Conservation (phyloP, 768 basidiomycete genomes). For the Rhodotorula paludigena region DNA sequence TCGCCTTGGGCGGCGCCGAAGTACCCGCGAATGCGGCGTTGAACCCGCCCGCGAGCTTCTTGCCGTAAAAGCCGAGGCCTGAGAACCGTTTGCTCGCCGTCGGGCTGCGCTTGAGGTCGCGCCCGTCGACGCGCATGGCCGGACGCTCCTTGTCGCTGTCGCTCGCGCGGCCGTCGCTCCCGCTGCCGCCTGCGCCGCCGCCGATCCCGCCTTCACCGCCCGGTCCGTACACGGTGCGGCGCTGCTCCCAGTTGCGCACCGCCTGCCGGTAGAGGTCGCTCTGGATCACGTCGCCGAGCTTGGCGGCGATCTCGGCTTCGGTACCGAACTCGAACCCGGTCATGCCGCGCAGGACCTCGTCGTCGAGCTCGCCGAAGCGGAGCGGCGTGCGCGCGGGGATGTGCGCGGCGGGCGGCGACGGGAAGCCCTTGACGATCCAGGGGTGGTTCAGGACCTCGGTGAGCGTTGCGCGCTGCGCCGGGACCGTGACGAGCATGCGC, state of each 20-base stretch:
- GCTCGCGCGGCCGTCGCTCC: too few species aligned
- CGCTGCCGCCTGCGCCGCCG: too few species aligned
- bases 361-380: constrained; percentile 80
- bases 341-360: constrained; percentile 80
- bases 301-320: constrained; percentile 75
- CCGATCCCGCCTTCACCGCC: background rate
- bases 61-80: constrained; percentile 85
- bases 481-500: constrained; percentile 93
- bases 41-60: constrained; percentile 58
- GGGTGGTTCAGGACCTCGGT: constrained; percentile 79
- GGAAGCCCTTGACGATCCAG: constrained; percentile 87
- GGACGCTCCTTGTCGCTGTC: constrained; percentile 28
- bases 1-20: constrained; percentile 13
- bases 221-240: background rate
- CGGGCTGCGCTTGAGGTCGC: constrained; percentile 45
- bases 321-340: constrained; percentile 93
- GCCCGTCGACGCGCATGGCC: constrained; percentile 30
- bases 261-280: constrained; percentile 71
- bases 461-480: constrained; percentile 73
- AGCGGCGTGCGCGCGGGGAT: constrained; percentile 84
- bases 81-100: constrained; percentile 75
- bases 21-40: constrained; percentile 37
- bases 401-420: constrained; percentile 72
- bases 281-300: constrained; percentile 65
- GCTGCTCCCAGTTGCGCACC: constrained; percentile 69